A percentile compares a stretch with the other conserved stretches of the same genome.
phyloP scores from a whole-genome alignment of 1,139 yeast genomes.

The Blastobotrys proliferans region DNA sequence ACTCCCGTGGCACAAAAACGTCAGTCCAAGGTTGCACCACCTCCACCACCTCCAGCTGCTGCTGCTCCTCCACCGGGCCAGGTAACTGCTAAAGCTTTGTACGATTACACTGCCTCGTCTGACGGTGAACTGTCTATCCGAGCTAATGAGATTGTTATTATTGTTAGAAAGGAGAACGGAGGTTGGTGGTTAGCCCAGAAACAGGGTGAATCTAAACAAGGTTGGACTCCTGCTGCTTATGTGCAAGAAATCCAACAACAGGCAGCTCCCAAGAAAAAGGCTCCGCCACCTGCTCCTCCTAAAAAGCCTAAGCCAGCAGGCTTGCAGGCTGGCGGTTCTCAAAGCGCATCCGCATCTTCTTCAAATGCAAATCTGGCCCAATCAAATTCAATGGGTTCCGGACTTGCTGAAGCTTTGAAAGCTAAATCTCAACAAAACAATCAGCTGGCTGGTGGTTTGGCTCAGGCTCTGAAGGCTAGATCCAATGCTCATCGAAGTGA shows the following conservation, averaged over 20 bases:
- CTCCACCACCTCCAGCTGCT: slow-evolving; percentile 60
- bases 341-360: slow-evolving; percentile 23
- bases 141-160: slow-evolving; percentile 70
- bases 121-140: slow-evolving; percentile 73
- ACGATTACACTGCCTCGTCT: slow-evolving; percentile 85
- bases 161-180: slow-evolving; percentile 64
- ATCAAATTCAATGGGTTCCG: slow-evolving; percentile 46
- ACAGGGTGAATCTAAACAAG: slow-evolving; percentile 72
- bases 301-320: slow-evolving; percentile 24
- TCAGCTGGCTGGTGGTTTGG: slow-evolving; percentile 77
- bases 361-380: slow-evolving; percentile 7
- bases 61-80: slow-evolving; percentile 57
- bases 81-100: slow-evolving; percentile 82
- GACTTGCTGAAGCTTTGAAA: slow-evolving; percentile 70
- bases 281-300: slow-evolving; percentile 35
- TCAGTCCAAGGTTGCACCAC: slow-evolving; percentile 22
- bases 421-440: slow-evolving; percentile 62
- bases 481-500: slow-evolving; percentile 81
- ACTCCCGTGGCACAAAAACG: slow-evolving; percentile 20
- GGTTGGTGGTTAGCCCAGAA: slow-evolving; percentile 89
- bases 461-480: slow-evolving; percentile 82
- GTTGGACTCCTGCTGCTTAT: slow-evolving; percentile 97
- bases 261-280: slow-evolving; percentile 22
- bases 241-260: slow-evolving; percentile 52
- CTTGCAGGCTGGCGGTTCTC: slow-evolving; percentile 24